Evolutionary conservation across 208 protist species (phyloP), one percentile per base, ranked within the genome.

Genomic region (Naegleria fowleri): DNA sequence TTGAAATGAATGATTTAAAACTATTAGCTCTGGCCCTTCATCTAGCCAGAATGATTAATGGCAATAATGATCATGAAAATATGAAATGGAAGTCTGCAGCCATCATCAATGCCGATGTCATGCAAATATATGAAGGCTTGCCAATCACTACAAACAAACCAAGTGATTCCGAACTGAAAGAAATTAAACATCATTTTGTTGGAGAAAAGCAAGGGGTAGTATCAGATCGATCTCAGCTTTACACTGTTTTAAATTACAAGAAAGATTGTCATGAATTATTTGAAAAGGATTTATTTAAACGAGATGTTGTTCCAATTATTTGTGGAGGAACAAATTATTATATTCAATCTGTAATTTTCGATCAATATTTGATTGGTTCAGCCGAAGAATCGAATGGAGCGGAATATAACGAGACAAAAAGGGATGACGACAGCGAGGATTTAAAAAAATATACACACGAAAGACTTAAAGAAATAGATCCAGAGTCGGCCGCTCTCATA

Each of bases 281-380:
- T 40, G 29, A 84, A 84, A 7, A 84, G 16, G 76, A 84, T 38
- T 84, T 40, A 84, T 41, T 33, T 16, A 38, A 38, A 15, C 11
- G 22, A 29, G 55, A 29, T 2, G 33, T 38, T 41, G 38, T 84
- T 40, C 76, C 76, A 19, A 84, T 84, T 40, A 40, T 84, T 84
- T 33, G 29, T 84, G 76, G 76, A 84, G 76, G 76, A 33, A 84
- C 76, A 16, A 84, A 84, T 84, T 84, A 84, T 84, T 84, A 84
- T 84, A 40, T 40, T 38, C 76, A 84, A 84, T 84, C 76, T 15
- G 29, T 84, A 15, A 33, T 41, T 84, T 84, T 84, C 33, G 76
- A 41, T 15, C 38, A 84, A 33, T 40, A 40, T 29, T 84, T 33
- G 76, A 33, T 84, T 84, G 29, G 29, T 15, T 39, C 16, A 33